Percentiles rank a stretch among this genome's conserved stretches.
phyloP scores from a whole-genome alignment of 257 asterid species.

The Scutellaria minor region DNA sequence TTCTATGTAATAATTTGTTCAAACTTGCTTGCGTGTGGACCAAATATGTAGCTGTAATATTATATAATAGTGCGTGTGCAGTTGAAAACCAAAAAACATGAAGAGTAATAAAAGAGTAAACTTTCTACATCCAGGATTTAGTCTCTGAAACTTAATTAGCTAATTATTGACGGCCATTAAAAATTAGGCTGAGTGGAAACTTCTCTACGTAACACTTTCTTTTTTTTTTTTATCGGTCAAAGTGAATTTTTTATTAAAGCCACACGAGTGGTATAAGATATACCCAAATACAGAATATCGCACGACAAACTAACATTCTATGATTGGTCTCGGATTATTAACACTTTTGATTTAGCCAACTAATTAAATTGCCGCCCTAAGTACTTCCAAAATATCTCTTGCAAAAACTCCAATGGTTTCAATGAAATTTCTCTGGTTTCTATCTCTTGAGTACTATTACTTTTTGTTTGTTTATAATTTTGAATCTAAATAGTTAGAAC shows the following conservation, averaged over 20 bases:
- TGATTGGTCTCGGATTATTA: no score
- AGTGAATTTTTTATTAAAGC: no score
- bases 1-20: constrained; percentile 13
- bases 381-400: no score
- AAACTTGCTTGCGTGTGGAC: constrained; percentile 8
- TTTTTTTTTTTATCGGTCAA: no score
- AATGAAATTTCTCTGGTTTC: no score
- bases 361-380: neutral
- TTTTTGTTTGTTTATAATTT: no score
- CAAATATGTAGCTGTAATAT: neutral
- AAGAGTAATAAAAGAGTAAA: neutral
- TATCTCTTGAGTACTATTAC: no score
- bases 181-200: constrained; percentile 32
- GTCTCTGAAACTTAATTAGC: constrained; percentile 36
- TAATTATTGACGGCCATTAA: constrained; percentile 1
- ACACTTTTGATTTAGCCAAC: constrained; percentile 47
- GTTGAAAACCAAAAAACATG: neutral
- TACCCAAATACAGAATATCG: no score
- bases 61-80: neutral
- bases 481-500: no score
- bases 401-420: no score
- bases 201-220: constrained; percentile 54
- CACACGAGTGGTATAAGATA: no score
- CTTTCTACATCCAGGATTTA: constrained; percentile 29
- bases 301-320: no score